Base-by-base conservation (phyloP, 371 early-diverging fungal genomes). In the Dichotomocladium elegans region DNA sequence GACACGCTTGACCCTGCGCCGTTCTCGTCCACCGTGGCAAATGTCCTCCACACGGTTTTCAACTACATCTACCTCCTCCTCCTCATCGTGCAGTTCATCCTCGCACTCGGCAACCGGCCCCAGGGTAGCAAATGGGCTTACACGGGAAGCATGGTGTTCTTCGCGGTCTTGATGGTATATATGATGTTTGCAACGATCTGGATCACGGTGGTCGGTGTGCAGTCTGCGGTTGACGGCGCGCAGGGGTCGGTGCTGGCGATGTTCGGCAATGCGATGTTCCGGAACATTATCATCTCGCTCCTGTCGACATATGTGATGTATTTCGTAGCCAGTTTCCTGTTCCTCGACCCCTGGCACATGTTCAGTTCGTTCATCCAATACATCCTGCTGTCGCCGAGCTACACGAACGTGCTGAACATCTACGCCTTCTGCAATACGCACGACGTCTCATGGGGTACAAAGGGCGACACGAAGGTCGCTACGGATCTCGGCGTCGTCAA, bases 391-490 rank as follows among this genome's bases (percentile, higher is more conserved):
- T 74, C 85, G 5, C 87, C 85, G 21, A 74, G 75, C 45, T 86
- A 80, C 57, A 76, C 73, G 60, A 83, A 84, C 53, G 68, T 85
- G 25, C 66, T 87, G 42, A 83, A 80, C 57, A 79, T 84, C 42
- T 87, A 87, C 44, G 85, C 87, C 3, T 85, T 83, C 67, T 85
- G 85, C 64, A 87, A 87, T 58, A 82, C 79, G 0, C 83, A 82
- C 61, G 87, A 87, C 63, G 82, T 87, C 28, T 80, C 91, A 3
- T 95, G 96, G 96, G 96, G 96, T 37, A 95, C 96, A 21, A 94
- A 94, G 77, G 94, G 95, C 60, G 93, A 88, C 59, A 86, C 80
- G 48, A 62, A 57, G 27, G 70, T 78, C 11, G 63, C 69, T 17
- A 78, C 72, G 21, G 80, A 83, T 62, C 72, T 87, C 33, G 88